These are phyloP conservation scores for Alnus glutinosa DNA, from an alignment of 306 rosid species.

Conservation along the genomic window DNA sequence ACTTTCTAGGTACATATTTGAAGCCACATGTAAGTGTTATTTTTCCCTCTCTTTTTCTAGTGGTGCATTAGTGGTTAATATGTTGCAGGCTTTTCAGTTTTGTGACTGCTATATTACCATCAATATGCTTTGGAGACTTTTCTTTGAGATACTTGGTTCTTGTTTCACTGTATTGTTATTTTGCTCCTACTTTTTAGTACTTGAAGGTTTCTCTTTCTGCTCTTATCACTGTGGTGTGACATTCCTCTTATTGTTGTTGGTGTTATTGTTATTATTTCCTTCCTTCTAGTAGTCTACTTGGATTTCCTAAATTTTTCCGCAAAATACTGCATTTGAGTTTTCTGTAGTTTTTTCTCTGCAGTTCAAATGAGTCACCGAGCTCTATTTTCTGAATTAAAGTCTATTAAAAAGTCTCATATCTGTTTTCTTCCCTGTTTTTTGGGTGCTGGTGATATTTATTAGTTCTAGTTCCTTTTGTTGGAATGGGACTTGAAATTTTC, in stretches of 20 bases:
- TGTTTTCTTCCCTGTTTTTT: background rate
- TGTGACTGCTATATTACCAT: background rate
- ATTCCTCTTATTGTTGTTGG: background rate
- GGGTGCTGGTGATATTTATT: background rate
- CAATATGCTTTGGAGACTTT: background rate
- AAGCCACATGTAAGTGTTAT: conserved; percentile 83
- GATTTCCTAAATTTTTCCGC: background rate
- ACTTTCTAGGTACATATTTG: conserved; percentile 77
- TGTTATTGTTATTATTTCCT: background rate
- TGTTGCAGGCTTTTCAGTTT: conserved; percentile 14
- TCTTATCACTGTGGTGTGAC: background rate
- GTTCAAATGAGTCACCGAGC: background rate
- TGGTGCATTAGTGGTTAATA: conserved; percentile 11
- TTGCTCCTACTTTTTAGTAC: background rate
- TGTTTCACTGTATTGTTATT: background rate
- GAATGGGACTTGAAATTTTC: background rate
- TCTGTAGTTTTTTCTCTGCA: background rate
- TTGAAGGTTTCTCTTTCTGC: background rate
- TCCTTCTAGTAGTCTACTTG: background rate
- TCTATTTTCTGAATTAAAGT: background rate
- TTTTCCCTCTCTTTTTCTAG: conserved; percentile 7
- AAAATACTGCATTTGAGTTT: background rate
- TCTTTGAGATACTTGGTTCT: background rate
- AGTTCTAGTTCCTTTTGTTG: background rate
- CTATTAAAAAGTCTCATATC: background rate